Percentiles rank a stretch among this genome's conserved stretches.
phyloP scores from a whole-genome alignment of 1,139 yeast genomes.

The Geotrichum klebahnii region DNA sequence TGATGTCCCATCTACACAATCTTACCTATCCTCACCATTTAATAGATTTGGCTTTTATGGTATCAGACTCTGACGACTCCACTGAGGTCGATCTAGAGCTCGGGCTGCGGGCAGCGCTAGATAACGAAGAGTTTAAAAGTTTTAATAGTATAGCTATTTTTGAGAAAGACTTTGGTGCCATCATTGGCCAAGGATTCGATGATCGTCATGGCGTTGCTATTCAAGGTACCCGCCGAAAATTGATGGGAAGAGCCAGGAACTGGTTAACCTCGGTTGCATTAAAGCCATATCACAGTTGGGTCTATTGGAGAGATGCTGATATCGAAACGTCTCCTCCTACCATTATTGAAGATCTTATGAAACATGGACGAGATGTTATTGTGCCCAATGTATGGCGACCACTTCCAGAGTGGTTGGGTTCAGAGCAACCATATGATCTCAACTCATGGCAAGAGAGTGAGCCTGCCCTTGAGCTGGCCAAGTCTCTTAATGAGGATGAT shows the following conservation, averaged over 20 bases:
- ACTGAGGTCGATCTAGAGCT: conserved; percentile 55
- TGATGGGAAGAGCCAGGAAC: conserved; percentile 70
- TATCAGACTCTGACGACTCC: conserved; percentile 63
- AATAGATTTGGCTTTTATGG: conserved; percentile 60
- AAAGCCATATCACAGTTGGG: conserved; percentile 68
- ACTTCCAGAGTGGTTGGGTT: conserved; percentile 81
- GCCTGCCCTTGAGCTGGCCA: conserved; percentile 75
- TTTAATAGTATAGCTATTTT: conserved; percentile 39
- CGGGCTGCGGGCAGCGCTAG: conserved; percentile 76
- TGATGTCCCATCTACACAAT: conserved; percentile 55
- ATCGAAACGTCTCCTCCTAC: conserved; percentile 60
- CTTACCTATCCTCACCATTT: conserved; percentile 62
- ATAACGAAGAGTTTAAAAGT: conserved; percentile 41
- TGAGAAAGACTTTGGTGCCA: conserved; percentile 66
- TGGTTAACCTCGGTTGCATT: conserved; percentile 61
- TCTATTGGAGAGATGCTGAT: conserved; percentile 73
- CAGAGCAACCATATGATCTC: conserved; percentile 85
- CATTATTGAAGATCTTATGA: conserved; percentile 62
- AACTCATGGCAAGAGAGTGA: conserved; percentile 90
- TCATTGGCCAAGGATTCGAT: conserved; percentile 75
- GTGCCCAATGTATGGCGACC: conserved; percentile 95
- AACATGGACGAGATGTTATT: conserved; percentile 58
- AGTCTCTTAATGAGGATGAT: conserved; percentile 72
- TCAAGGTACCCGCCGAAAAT: conserved; percentile 65
- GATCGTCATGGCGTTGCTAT: conserved; percentile 71